Evolutionary conservation across 2,329 filamentous ascomycete genomes (phyloP).

Genomic region (Colletotrichum tofieldiae): DNA sequence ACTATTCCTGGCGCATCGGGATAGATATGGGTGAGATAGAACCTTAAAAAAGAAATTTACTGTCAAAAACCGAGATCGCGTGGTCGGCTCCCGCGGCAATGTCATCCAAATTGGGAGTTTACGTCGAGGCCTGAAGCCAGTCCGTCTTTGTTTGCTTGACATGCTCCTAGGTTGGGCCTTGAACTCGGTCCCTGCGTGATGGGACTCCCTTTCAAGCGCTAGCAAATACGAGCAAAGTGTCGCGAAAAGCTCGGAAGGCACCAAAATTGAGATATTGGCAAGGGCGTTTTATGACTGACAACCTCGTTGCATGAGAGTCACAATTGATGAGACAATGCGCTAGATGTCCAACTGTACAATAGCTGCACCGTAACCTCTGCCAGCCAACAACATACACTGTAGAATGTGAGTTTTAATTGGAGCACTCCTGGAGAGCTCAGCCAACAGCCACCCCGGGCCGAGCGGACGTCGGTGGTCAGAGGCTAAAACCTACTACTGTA

Average conservation of each 20-base stretch:
- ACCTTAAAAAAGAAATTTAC: neutral
- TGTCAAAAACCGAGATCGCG: neutral
- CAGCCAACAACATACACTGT: neutral
- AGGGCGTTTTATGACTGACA: neutral
- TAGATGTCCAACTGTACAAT: neutral
- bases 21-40: constrained; percentile 1
- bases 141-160: constrained; percentile 5
- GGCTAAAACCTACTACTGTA: constrained; percentile 22
- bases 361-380: neutral
- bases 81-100: constrained; percentile 23
- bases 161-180: constrained; percentile 31
- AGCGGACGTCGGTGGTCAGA: constrained; percentile 16
- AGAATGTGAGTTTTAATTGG: constrained; percentile 11
- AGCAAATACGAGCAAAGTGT: constrained; percentile 1
- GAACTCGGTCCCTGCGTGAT: neutral
- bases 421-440: constrained; percentile 18
- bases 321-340: neutral
- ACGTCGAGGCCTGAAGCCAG: constrained; percentile 1
- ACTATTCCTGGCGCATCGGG: neutral
- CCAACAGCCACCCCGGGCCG: neutral
- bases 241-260: neutral
- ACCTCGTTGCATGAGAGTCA: neutral
- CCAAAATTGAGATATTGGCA: neutral
- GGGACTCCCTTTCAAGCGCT: neutral
- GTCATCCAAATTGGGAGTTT: constrained; percentile 15